Base-by-base conservation (phyloP, 1,284 basidiomycete species). In the Trametes polyzona region DNA sequence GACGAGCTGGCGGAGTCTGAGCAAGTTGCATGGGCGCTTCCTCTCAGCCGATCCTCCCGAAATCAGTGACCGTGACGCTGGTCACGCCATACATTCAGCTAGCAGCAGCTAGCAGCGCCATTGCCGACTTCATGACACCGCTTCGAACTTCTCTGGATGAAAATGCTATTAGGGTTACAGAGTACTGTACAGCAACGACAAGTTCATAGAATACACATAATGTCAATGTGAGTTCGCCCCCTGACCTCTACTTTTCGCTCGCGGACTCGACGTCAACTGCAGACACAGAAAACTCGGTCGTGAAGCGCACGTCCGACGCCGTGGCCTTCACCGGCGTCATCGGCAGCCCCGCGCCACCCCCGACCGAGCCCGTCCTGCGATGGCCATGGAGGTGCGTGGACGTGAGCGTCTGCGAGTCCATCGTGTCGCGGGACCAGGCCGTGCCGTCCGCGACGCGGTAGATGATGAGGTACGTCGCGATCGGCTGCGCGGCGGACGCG, bases 401-500 rank as follows among this genome's bases (percentile, higher is more conserved):
- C 19, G 59, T 59, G 33, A 59, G 56, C 35, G 61, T 63, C 11
- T 46, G 52, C 32, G 61, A 43, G n/a, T 63, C 53, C 53, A 63
- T 58, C 30, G 55, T 52, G 24, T 58, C 47, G 49, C 40, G 52
- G 17, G 58, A 47, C 62, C 62, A 68, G 23, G 67, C 67, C 29
- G 59, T 62, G n/a, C 65, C 65, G 33, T 65, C 63, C 36, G 65
- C 65, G 19, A 68, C 61, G 23, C 67, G 64, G 53, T 66, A 66
- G 21, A 68, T 65, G 40, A 80, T 79, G 17, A 79, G 65, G 53
- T 77, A 76, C 26, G 73, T 71, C 23, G 75, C 71, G 42, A 78
- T 75, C 73, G 78, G 76, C 76, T 77, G 61, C 23, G 61, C 55
- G 6, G 48, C 58, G 16, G 53, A 52, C 16, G 61, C 61, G 40